Evolutionary conservation across 495 filamentous ascomycete genomes (phyloP).

Genomic region (Talaromyces ruber): DNA sequence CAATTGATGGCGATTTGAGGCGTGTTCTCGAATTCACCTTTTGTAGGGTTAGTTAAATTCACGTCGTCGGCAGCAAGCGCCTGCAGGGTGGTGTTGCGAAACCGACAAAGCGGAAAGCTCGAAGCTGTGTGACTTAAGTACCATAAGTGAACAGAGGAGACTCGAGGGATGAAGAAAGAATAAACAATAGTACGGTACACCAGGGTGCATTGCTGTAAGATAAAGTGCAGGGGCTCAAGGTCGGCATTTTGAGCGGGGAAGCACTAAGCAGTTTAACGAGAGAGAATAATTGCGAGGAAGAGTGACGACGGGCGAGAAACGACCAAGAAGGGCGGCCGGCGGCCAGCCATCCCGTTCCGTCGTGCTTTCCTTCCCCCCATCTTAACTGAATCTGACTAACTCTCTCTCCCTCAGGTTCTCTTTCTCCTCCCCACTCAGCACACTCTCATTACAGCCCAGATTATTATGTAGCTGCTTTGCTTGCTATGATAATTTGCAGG

Average conservation of each 20-base stretch:
- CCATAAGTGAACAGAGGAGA: not conserved
- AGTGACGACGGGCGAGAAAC: not conserved
- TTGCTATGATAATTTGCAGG: constrained; percentile 20
- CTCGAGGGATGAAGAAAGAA: not conserved
- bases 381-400: constrained; percentile 7
- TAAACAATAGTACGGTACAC: not conserved
- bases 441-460: constrained; percentile 15
- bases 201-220: not conserved
- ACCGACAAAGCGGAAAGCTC: not conserved
- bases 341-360: constrained; percentile 24
- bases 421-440: not conserved
- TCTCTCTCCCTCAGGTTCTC: constrained; percentile 9
- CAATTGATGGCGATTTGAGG: not conserved
- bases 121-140: not conserved
- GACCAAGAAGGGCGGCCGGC: constrained; percentile 14
- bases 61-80: not conserved
- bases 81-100: not conserved
- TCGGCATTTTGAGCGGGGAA: not conserved
- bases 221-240: not conserved
- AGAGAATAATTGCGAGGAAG: not conserved
- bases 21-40: not conserved
- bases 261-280: not conserved
- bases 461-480: constrained; percentile 41
- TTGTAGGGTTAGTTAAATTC: not conserved
- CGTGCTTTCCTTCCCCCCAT: constrained; percentile 23